These are phyloP conservation scores for Xylaria arbuscula DNA, from an alignment of 2,329 filamentous ascomycete genomes.

Conservation along the genomic window DNA sequence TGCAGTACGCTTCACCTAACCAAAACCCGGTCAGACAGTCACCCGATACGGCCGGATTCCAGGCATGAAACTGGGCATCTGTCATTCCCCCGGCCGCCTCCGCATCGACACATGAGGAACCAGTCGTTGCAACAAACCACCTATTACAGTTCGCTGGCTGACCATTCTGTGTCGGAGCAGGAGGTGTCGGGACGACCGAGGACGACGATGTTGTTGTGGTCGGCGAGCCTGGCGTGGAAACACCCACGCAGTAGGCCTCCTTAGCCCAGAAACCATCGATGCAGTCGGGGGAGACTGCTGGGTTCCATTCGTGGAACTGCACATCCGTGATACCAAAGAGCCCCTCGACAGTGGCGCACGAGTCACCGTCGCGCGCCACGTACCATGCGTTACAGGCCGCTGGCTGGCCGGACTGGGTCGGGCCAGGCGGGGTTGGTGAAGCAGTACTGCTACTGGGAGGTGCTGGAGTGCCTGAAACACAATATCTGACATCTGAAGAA, in stretches of 20 bases:
- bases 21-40: conserved; percentile 23
- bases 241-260: conserved; percentile 8
- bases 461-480: not conserved
- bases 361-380: conserved; percentile 9
- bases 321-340: conserved; percentile 6
- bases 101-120: not conserved
- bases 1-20: conserved; percentile 16
- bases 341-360: conserved; percentile 3
- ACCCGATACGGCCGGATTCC: conserved; percentile 22
- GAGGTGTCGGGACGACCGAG: conserved; percentile 4
- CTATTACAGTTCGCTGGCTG: not conserved
- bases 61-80: conserved; percentile 15
- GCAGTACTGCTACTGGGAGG: conserved; percentile 11
- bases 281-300: conserved; percentile 15
- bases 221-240: not conserved
- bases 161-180: conserved; percentile 6
- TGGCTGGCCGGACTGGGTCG: conserved; percentile 23
- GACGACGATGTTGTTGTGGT: conserved; percentile 5
- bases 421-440: conserved; percentile 5
- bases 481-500: not conserved
- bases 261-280: conserved; percentile 9
- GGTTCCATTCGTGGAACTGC: conserved; percentile 22
- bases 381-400: conserved; percentile 15
- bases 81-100: not conserved
- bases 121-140: conserved; percentile 1